Percentiles rank a stretch among this genome's conserved stretches.
Conservation (phyloP, 1,284 basidiomycete genomes). For the Stygiomarasmius scandens region DNA sequence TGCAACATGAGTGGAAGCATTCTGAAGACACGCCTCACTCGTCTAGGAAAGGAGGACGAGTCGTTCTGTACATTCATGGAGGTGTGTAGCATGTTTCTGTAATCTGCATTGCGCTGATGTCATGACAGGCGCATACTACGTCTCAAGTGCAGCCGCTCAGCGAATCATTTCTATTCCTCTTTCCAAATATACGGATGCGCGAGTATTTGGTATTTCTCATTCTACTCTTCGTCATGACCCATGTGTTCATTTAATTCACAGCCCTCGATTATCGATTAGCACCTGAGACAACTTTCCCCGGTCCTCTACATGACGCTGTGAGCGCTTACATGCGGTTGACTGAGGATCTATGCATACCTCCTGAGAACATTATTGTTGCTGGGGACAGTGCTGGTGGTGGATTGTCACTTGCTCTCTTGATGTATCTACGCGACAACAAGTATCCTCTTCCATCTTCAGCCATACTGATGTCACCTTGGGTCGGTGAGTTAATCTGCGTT, state of each 20-base stretch:
- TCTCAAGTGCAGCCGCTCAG: conserved; percentile 94
- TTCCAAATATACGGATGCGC: conserved; percentile 87
- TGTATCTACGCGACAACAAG: conserved; percentile 89
- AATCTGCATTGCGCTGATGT: not conserved
- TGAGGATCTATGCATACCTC: conserved; percentile 88
- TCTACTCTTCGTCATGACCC: not conserved
- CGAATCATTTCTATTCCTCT: conserved; percentile 90
- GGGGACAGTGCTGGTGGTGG: conserved; percentile 97
- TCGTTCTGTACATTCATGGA: conserved; percentile 94
- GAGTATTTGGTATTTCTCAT: conserved; percentile 84
- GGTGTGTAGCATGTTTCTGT: conserved; percentile 50
- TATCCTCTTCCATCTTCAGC: conserved; percentile 83
- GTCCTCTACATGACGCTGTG: conserved; percentile 91
- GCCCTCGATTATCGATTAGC: conserved; percentile 97
- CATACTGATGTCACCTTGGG: conserved; percentile 93
- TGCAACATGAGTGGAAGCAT: conserved; percentile 83
- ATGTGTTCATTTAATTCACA: conserved; percentile 31
- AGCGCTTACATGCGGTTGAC: conserved; percentile 86
- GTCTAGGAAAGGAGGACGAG: conserved; percentile 65
- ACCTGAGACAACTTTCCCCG: conserved; percentile 93
- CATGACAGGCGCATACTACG: conserved; percentile 84
- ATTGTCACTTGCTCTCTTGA: conserved; percentile 80
- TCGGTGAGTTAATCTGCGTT: conserved; percentile 58
- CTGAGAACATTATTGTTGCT: conserved; percentile 86
- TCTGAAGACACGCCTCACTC: conserved; percentile 25